Conservation (phyloP, 345 rosid genomes). For the Fremontodendron californicum region DNA sequence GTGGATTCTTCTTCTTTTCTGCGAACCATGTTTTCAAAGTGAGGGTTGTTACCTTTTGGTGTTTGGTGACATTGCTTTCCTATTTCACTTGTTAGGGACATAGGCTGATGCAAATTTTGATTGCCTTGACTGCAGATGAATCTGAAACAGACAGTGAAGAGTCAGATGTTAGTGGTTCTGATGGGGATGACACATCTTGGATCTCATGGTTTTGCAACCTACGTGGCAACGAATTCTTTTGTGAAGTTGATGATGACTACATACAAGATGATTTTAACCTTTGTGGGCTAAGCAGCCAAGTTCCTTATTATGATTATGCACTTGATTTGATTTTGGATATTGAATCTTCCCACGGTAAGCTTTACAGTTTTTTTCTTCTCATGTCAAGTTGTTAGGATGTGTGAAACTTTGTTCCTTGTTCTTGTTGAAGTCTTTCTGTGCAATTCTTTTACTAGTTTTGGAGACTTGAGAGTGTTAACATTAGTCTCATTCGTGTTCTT, state of each 20-base stretch:
- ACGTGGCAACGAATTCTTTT: slow-evolving; percentile 94
- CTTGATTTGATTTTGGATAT: slow-evolving; percentile 96
- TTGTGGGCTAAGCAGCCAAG: slow-evolving; percentile 93
- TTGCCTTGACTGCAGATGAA: slow-evolving; percentile 46
- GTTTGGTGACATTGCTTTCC: not conserved
- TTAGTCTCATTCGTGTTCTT: not conserved
- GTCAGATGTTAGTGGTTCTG: slow-evolving; percentile 96
- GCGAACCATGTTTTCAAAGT: not conserved
- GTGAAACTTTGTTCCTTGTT: not conserved
- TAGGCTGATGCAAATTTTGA: slow-evolving; percentile 5
- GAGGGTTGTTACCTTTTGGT: not conserved
- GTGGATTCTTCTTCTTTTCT: not conserved
- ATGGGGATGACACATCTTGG: slow-evolving; percentile 98
- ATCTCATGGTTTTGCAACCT: slow-evolving; percentile 95
- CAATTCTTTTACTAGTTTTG: not conserved
- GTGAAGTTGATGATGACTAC: slow-evolving; percentile 99
- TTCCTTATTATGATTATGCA: slow-evolving; percentile 93
- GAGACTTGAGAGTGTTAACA: not conserved
- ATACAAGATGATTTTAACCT: slow-evolving; percentile 97
- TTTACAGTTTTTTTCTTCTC: slow-evolving; percentile 39
- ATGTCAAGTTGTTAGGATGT: slow-evolving; percentile 44
- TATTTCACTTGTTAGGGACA: not conserved
- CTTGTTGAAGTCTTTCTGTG: not conserved
- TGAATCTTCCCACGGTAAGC: slow-evolving; percentile 88
- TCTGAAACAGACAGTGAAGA: slow-evolving; percentile 95